phyloP scores from a whole-genome alignment of 2,329 filamentous ascomycete species.

The Sporothrix variecibatus region DNA sequence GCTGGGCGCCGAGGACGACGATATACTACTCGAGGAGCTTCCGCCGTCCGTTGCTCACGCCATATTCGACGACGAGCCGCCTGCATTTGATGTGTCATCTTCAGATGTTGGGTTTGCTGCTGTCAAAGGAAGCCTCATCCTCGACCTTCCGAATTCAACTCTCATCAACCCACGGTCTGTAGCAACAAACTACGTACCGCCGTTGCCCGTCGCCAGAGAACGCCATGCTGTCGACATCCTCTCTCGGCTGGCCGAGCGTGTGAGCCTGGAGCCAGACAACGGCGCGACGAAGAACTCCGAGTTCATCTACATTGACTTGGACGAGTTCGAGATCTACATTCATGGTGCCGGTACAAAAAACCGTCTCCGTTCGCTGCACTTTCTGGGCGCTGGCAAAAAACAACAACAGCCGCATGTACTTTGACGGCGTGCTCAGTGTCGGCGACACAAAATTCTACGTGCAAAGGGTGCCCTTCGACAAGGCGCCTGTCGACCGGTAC shows the following conservation, averaged over 20 bases:
- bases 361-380: constrained; percentile 59
- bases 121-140: background rate
- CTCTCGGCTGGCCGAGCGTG: constrained; percentile 30
- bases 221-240: background rate
- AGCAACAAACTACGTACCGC: constrained; percentile 27
- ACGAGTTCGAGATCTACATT: constrained; percentile 61
- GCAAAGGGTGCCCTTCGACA: constrained; percentile 55
- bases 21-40: background rate
- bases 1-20: background rate
- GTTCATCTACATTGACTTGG: constrained; percentile 54
- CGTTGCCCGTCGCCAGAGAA: constrained; percentile 2
- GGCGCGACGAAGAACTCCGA: constrained; percentile 34
- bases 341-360: constrained; percentile 39
- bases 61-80: background rate
- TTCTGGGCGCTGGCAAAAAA: constrained; percentile 46
- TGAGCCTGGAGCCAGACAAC: background rate
- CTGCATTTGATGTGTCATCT: background rate
- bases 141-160: constrained; percentile 36
- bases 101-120: background rate
- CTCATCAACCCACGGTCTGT: constrained; percentile 36
- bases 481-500: constrained; percentile 68
- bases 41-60: no score
- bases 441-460: constrained; percentile 52
- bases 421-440: constrained; percentile 61
- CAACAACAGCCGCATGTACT: constrained; percentile 47